Evolutionary conservation across 129 eudicot species (phyloP), one percentile per base, ranked within the genome.

Genomic region (Helichrysum umbraculigerum): DNA sequence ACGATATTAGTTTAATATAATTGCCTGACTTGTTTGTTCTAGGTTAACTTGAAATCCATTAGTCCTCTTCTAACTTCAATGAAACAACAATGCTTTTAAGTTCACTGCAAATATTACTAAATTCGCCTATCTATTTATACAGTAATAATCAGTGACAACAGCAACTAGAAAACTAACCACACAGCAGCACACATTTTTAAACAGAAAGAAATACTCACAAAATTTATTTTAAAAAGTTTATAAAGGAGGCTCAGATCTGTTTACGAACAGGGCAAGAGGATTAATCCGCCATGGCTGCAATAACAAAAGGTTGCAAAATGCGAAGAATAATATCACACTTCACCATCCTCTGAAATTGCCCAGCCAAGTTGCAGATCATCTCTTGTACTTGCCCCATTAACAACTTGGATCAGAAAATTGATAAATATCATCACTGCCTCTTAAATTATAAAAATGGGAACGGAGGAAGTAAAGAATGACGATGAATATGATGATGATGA

Each of bases 321-420:
- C 37, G 71, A 12, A 35, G 29, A 67, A 67, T 21, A 6, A 37
- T 39, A 25, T 52, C 52, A 16, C 19, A 21, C 39, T 25, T 44
- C 65, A 75, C 74, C 69, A 16, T 47, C 73, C 77, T 59, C 76
- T 73, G 33, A 77, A 72, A 68, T 29, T 30, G 84, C 83, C 88
- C 77, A 37, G 85, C 85, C 88, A 84, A 84, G 84, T 44, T 76
- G 76, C 88, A 81, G 81, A 71, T 81, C 68, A 63, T 50, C 69
- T 74, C 70, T 11, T 11, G 25, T 17, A 12, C 73, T 42, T 14
- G 57, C 54, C 19, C 72, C 32, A 39, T 68, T 21, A 19, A 16
- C 34, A 33, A 41, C 57, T 68, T 68, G 73, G 81, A 76, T 67
- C 52, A 34, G n/a, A 50, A 9, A n/a, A 7, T 35, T 4, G 37